phyloP scores from a whole-genome alignment of 192 early-diverging fungal genomes.

The Gigaspora rosea region DNA sequence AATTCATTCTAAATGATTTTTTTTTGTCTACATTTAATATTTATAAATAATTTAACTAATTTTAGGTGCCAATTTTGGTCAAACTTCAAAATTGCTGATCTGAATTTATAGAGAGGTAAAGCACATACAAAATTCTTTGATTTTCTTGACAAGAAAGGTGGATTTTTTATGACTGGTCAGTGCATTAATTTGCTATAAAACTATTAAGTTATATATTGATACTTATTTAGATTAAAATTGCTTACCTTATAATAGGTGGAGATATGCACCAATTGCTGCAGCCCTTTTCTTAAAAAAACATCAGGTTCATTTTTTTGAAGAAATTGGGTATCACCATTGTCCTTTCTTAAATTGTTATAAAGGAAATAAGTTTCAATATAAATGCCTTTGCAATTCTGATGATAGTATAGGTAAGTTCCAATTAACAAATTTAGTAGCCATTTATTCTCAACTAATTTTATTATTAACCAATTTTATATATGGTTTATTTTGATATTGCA shows the following conservation, averaged over 20 bases:
- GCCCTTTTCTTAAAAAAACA: slow-evolving; percentile 58
- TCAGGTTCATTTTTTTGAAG: slow-evolving; percentile 73
- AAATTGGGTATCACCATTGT: slow-evolving; percentile 72
- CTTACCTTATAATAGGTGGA: slow-evolving; percentile 54
- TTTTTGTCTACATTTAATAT: too few species aligned
- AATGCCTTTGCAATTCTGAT: slow-evolving; percentile 54
- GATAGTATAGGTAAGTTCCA: slow-evolving; percentile 46
- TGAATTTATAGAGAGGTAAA: slow-evolving; percentile 66
- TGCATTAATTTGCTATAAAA: too few species aligned
- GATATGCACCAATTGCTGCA: slow-evolving; percentile 73
- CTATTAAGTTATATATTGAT: too few species aligned
- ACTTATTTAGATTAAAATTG: too few species aligned
- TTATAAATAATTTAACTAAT: too few species aligned
- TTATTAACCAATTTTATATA: too few species aligned
- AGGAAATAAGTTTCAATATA: slow-evolving; percentile 44
- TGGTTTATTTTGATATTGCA: too few species aligned
- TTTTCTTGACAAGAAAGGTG: slow-evolving; percentile 72
- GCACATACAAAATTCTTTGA: slow-evolving; percentile 70
- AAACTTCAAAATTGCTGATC: slow-evolving; percentile 78
- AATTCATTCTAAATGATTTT: too few species aligned
- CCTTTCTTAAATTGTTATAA: slow-evolving; percentile 61
- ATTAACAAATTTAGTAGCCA: too few species aligned
- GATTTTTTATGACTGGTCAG: slow-evolving; percentile 79
- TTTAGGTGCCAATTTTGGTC: slow-evolving; percentile 81
- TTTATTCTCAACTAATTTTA: too few species aligned